Evolutionary conservation across 176 grass and related monocot genomes (phyloP).

Genomic region (Lolium rigidum): DNA sequence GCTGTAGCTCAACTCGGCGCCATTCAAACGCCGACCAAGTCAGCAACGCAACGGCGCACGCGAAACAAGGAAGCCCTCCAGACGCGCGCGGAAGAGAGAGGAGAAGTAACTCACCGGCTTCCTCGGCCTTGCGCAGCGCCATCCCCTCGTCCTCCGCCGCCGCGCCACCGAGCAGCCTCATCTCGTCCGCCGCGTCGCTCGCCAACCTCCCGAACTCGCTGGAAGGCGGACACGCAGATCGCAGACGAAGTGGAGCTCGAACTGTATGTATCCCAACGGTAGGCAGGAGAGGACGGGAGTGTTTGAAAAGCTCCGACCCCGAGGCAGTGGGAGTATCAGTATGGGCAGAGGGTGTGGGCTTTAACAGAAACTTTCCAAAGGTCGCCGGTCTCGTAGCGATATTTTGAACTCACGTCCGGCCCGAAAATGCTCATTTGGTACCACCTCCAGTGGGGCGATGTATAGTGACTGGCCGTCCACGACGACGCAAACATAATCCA

Average conservation of each 20-base stretch:
- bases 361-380: constrained; percentile 40
- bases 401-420: too few species aligned
- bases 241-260: not conserved
- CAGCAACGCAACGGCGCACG: too few species aligned
- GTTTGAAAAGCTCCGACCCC: constrained; percentile 48
- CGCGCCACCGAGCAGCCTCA: constrained; percentile 30
- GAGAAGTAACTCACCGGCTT: constrained; percentile 59
- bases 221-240: not conserved
- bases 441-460: too few species aligned
- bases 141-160: constrained; percentile 56
- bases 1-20: not conserved
- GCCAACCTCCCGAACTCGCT: not conserved
- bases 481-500: too few species aligned
- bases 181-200: not conserved
- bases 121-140: constrained; percentile 80
- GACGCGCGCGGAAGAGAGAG: not conserved
- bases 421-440: too few species aligned
- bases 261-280: constrained; percentile 9
- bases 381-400: too few species aligned
- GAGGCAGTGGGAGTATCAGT: not conserved
- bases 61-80: too few species aligned
- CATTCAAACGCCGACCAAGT: not conserved
- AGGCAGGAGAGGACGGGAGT: not conserved
- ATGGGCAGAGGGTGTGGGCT: not conserved
- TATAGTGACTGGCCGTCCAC: too few species aligned